Evolutionary conservation across 306 rosid genomes (phyloP), one percentile per base, ranked within the genome.

Genomic region (Rubus idaeus): DNA sequence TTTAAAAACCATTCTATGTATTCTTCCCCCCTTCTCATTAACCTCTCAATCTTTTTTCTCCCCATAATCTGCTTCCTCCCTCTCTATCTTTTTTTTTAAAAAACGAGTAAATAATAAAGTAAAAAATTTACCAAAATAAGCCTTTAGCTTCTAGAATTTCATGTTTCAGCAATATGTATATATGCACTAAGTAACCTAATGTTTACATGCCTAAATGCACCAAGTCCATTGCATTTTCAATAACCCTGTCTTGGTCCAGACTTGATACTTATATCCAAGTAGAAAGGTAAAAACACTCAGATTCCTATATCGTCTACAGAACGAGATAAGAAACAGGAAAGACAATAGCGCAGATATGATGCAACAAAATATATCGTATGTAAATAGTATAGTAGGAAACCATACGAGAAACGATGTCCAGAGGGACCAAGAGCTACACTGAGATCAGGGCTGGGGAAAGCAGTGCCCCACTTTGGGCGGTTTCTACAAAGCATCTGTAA

Each of bases 351-450:
- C 40, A 11, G 39, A 21, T 21, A 67, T 56, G 78, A 77, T 62
- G 80, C 68, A 74, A 77, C 53, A 69, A 64, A 40, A 68, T 69
- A 35, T 49, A 73, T 61, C 26, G 41, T 41, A 57, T 46, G 71
- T 39, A 85, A 73, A 44, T 67, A 70, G 75, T 71, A 60, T 81
- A 83, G 44, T 6, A 73, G 79, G 49, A 77, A 83, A 81, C 75
- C 96, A 74, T 94, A 91, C 98, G 85, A 90, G 87, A 86, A 94
- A 66, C 50, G 81, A 73, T 78, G 73, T 80, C 96, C 95, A 21
- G 88, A 65, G 39, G 89, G 86, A 84, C 87, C 88, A 76, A 88
- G 89, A 83, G 95, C 83, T 8, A 71, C 66, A 73, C 85, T 79
- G 72, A 94, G 90, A 79, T 85, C 87, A 20, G 42, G 77, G 80